phyloP scores from a whole-genome alignment of 1,284 basidiomycete genomes.

The Cryptococcus sp. region DNA sequence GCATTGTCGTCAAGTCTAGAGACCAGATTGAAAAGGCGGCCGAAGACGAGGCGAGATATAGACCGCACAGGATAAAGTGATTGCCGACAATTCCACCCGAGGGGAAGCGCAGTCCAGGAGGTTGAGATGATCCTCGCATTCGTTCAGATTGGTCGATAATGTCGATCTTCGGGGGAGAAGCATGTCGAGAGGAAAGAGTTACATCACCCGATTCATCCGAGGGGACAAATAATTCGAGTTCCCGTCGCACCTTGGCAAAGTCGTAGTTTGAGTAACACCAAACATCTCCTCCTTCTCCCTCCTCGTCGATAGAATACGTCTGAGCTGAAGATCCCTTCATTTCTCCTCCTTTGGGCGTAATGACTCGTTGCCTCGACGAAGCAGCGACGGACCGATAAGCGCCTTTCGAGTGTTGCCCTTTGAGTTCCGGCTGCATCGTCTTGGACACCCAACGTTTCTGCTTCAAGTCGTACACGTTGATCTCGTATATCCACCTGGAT shows the following conservation, averaged over 20 bases:
- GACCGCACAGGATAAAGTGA: constrained; percentile 81
- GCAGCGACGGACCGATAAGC: constrained; percentile 87
- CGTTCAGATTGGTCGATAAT: constrained; percentile 55
- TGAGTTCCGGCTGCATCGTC: constrained; percentile 55
- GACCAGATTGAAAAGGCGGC: constrained; percentile 77
- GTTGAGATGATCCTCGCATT: constrained; percentile 57
- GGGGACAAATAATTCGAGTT: constrained; percentile 68
- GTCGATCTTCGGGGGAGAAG: constrained; percentile 53
- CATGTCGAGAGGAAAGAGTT: constrained; percentile 56
- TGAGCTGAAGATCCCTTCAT: constrained; percentile 13
- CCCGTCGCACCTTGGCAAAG: constrained; percentile 91
- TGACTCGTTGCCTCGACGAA: constrained; percentile 60
- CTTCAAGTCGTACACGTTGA: constrained; percentile 76
- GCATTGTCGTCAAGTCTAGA: constrained; percentile 69
- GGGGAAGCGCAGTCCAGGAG: constrained; percentile 88
- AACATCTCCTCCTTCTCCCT: constrained; percentile 43
- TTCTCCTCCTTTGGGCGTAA: constrained; percentile 43
- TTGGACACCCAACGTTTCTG: constrained; percentile 65
- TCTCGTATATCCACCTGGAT: constrained; percentile 70
- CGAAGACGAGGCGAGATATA: constrained; percentile 78
- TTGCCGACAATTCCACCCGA: constrained; percentile 82
- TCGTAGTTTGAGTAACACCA: constrained; percentile 49
- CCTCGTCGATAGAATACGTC: constrained; percentile 32
- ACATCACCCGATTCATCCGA: constrained; percentile 51
- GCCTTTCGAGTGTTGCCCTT: constrained; percentile 76